Evolutionary conservation across 164 flowering plant genomes (phyloP).

Genomic region (Taxillus chinensis): DNA sequence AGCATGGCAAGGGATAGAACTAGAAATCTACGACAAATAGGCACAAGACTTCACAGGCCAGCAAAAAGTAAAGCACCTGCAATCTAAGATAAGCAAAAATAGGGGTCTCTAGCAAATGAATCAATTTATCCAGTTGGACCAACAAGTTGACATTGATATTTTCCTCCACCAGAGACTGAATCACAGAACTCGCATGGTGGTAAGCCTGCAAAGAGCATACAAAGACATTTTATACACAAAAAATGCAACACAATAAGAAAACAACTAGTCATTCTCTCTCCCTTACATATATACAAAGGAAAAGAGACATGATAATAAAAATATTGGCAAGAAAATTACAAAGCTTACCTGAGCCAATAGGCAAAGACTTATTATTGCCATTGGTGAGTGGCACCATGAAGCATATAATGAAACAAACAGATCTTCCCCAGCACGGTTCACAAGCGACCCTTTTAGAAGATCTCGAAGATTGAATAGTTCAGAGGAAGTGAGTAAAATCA

Average conservation of each 20-base stretch:
- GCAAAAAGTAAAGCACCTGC: conserved; percentile 48
- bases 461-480: conserved; percentile 71
- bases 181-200: conserved; percentile 79
- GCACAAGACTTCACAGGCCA: background rate
- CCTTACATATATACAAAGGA: background rate
- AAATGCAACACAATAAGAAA: background rate
- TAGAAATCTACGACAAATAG: background rate
- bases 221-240: background rate
- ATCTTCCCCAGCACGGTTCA: conserved; percentile 65
- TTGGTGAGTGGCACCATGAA: conserved; percentile 96
- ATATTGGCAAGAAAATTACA: background rate
- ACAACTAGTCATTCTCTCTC: background rate
- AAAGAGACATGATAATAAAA: background rate
- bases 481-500: conserved; percentile 84
- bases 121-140: conserved; percentile 89
- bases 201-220: conserved; percentile 47
- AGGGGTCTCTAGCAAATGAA: conserved; percentile 90
- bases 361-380: conserved; percentile 93
- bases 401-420: conserved; percentile 79
- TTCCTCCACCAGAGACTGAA: conserved; percentile 81
- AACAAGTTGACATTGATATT: conserved; percentile 87
- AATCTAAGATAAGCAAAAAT: conserved; percentile 85
- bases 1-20: no score
- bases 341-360: conserved; percentile 75
- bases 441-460: conserved; percentile 68